phyloP scores from a whole-genome alignment of 2,329 filamentous ascomycete species.

The Xylaria sp. region DNA sequence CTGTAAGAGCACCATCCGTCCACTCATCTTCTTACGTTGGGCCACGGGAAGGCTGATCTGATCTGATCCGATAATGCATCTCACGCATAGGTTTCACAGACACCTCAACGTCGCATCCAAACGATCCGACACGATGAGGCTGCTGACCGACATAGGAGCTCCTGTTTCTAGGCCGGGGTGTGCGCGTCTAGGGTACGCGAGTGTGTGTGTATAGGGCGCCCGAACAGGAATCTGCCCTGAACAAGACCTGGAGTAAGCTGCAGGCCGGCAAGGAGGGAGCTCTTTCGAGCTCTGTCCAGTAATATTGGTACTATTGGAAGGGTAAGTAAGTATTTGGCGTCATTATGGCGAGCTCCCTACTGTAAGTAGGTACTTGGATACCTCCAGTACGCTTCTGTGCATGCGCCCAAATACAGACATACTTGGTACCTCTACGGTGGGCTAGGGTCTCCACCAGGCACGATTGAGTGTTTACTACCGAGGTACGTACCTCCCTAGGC shows the following conservation, averaged over 20 bases:
- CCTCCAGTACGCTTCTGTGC: not conserved
- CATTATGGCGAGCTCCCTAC: no score
- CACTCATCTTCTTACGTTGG: slow-evolving; percentile 14
- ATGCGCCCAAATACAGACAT: no score
- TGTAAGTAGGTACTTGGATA: not conserved
- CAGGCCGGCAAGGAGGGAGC: not conserved
- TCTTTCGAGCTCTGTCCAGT: slow-evolving; percentile 1
- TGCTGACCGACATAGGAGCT: slow-evolving; percentile 5
- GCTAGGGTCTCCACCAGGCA: no score
- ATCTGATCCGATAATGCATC: slow-evolving; percentile 17
- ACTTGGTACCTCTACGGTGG: no score
- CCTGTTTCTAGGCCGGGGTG: no score
- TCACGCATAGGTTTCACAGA: slow-evolving; percentile 13
- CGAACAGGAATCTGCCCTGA: no score
- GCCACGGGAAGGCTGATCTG: slow-evolving; percentile 17
- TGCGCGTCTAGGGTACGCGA: not conserved
- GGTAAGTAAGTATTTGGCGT: no score
- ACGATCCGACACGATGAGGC: slow-evolving; percentile 9
- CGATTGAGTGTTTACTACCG: no score
- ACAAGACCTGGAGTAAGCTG: no score
- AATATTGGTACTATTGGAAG: no score
- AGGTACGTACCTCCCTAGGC: no score
- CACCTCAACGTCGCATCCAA: not conserved
- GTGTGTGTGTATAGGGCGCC: no score
- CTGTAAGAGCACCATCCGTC: slow-evolving; percentile 10